phyloP scores from a whole-genome alignment of 345 rosid species.

The Sapria himalayana region DNA sequence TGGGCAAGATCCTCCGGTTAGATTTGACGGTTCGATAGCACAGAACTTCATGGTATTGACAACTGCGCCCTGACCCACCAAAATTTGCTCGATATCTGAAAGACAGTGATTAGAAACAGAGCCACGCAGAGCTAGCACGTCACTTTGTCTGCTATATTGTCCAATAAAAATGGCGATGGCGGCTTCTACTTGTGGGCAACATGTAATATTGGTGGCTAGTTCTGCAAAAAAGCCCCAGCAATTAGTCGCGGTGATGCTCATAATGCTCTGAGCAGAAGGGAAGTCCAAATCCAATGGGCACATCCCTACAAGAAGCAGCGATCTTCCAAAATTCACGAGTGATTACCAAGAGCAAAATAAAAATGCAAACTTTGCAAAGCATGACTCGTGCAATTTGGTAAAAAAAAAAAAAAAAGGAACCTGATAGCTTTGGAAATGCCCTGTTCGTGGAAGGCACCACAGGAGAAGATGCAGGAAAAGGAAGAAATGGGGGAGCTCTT shows the following conservation, averaged over 20 bases:
- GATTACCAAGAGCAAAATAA: conserved; percentile 2
- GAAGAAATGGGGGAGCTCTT: conserved; percentile 67
- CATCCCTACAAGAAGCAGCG: conserved; percentile 41
- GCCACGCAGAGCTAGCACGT: conserved; percentile 45
- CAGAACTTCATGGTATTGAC: conserved; percentile 35
- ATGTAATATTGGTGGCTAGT: conserved; percentile 67
- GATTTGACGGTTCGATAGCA: conserved; percentile 39
- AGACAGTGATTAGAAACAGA: conserved; percentile 55
- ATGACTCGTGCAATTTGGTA: neutral
- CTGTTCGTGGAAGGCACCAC: conserved; percentile 53
- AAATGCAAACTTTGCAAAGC: conserved; percentile 2
- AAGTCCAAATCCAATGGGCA: conserved; percentile 64
- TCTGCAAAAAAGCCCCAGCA: conserved; percentile 71
- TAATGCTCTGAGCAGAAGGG: conserved; percentile 41
- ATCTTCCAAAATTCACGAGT: neutral
- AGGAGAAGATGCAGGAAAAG: conserved; percentile 82
- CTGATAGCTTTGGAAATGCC: conserved; percentile 60
- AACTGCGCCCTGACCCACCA: conserved; percentile 59
- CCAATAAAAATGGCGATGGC: conserved; percentile 60
- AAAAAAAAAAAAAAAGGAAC: conserved; percentile 17
- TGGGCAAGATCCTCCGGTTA: conserved; percentile 68
- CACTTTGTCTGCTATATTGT: conserved; percentile 45
- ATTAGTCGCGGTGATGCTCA: conserved; percentile 60
- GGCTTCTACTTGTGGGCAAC: conserved; percentile 89
- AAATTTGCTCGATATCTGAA: conserved; percentile 60